phyloP scores from a whole-genome alignment of 371 early-diverging fungal genomes.

The Mycotypha africana region DNA sequence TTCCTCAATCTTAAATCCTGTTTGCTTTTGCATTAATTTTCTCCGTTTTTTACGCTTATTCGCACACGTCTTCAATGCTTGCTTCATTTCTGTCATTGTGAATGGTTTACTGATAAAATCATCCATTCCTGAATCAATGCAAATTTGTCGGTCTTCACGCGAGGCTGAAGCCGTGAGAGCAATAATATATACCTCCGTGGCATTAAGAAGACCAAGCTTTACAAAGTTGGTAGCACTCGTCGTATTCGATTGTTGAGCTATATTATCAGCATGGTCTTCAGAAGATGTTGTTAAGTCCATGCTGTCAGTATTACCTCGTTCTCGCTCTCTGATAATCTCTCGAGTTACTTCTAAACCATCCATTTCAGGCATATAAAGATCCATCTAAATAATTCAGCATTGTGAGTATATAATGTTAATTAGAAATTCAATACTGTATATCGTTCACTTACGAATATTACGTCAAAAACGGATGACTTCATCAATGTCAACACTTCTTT shows the following conservation, averaged over 20 bases:
- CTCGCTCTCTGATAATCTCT: conserved; percentile 31
- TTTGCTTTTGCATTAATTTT: conserved; percentile 22
- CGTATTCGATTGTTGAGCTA: not conserved
- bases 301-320: conserved; percentile 1
- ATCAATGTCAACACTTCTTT: conserved; percentile 44
- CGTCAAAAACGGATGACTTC: conserved; percentile 36
- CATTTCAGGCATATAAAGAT: conserved; percentile 51
- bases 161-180: conserved; percentile 58
- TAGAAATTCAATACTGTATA: too few species aligned
- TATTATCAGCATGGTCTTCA: not conserved
- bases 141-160: conserved; percentile 52
- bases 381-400: conserved; percentile 26
- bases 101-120: conserved; percentile 60
- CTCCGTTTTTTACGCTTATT: conserved; percentile 18
- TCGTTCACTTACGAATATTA: conserved; percentile 40
- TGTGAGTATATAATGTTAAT: not conserved
- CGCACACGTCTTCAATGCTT: conserved; percentile 29
- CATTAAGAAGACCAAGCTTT: conserved; percentile 34
- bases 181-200: conserved; percentile 50
- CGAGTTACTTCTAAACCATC: conserved; percentile 45
- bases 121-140: conserved; percentile 60
- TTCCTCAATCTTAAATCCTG: conserved; percentile 20
- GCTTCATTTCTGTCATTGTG: conserved; percentile 50
- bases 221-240: not conserved
- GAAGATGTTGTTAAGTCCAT: not conserved